Conservation (phyloP, 768 basidiomycete species). For the Calocera cornea region DNA sequence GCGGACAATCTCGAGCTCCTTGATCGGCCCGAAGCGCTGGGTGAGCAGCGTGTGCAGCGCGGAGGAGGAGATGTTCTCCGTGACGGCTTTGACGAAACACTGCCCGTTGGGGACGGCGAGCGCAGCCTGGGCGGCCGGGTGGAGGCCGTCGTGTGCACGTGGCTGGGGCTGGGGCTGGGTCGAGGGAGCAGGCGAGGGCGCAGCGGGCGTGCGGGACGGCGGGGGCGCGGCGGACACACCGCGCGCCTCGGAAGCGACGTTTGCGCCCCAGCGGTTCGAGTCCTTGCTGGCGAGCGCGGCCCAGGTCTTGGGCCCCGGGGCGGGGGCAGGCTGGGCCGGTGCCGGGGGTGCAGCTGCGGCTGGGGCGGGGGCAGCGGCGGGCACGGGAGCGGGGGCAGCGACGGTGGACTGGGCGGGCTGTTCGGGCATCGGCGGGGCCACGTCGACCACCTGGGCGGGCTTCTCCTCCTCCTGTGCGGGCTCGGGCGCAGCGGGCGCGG, state of each 20-base stretch:
- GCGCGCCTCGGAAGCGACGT: conserved; percentile 63
- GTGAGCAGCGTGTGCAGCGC: conserved; percentile 40
- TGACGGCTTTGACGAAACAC: conserved; percentile 89
- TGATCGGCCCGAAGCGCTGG: conserved; percentile 62
- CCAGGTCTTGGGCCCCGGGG: conserved; percentile 64
- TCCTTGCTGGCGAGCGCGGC: conserved; percentile 80
- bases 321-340: conserved; percentile 30
- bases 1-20: conserved; percentile 80
- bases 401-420: background rate
- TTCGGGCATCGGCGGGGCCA: conserved; percentile 15
- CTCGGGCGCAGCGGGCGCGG: conserved; percentile 18
- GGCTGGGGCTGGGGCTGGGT: conserved; percentile 23
- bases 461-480: background rate
- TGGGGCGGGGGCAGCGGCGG: conserved; percentile 18
- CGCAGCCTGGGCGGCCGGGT: conserved; percentile 44
- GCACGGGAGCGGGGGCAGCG: conserved; percentile 21
- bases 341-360: too few species aligned
- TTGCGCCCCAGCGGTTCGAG: conserved; percentile 69
- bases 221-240: conserved; percentile 52
- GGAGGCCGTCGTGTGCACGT: conserved; percentile 27
- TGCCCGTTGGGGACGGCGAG: conserved; percentile 51
- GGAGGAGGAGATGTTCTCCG: conserved; percentile 44
- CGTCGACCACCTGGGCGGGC: background rate
- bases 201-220: conserved; percentile 22
- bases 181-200: conserved; percentile 18